These are phyloP conservation scores for Phallus indusiatus DNA, from an alignment of 768 basidiomycete species.

Conservation along the genomic window DNA sequence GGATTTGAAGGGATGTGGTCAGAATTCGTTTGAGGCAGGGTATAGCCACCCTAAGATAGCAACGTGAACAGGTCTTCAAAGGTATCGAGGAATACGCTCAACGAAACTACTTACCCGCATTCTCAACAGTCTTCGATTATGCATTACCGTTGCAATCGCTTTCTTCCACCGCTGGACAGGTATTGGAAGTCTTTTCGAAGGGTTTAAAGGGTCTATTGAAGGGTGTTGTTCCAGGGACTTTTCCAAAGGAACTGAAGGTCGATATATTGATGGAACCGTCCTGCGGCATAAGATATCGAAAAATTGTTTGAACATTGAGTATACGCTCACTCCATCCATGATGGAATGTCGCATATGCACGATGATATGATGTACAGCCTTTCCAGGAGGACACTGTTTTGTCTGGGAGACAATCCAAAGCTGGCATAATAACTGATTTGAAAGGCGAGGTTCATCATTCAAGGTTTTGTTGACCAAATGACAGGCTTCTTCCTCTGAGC, in stretches of 20 bases:
- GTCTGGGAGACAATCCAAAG: neutral
- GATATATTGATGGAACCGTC: neutral
- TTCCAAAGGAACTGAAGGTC: neutral
- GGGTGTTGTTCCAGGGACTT: neutral
- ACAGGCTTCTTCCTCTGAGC: conserved; percentile 1
- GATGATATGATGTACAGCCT: neutral
- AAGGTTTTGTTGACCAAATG: neutral
- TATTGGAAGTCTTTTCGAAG: neutral
- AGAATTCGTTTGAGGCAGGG: conserved; percentile 36
- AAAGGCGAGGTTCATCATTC: neutral
- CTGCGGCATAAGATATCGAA: neutral
- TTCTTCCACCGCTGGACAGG: neutral
- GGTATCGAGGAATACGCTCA: neutral
- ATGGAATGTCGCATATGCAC: neutral
- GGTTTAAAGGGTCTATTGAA: neutral
- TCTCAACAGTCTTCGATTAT: neutral
- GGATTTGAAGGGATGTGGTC: conserved; percentile 26
- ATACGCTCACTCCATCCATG: neutral
- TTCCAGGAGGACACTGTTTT: neutral
- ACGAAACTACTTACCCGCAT: neutral
- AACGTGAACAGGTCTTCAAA: neutral
- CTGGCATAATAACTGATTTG: neutral
- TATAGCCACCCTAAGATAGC: conserved; percentile 42
- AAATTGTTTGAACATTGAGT: neutral
- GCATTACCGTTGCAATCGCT: neutral